These are phyloP conservation scores for Juncus inflexus DNA, from an alignment of 176 grass and related monocot species.

Conservation along the genomic window DNA sequence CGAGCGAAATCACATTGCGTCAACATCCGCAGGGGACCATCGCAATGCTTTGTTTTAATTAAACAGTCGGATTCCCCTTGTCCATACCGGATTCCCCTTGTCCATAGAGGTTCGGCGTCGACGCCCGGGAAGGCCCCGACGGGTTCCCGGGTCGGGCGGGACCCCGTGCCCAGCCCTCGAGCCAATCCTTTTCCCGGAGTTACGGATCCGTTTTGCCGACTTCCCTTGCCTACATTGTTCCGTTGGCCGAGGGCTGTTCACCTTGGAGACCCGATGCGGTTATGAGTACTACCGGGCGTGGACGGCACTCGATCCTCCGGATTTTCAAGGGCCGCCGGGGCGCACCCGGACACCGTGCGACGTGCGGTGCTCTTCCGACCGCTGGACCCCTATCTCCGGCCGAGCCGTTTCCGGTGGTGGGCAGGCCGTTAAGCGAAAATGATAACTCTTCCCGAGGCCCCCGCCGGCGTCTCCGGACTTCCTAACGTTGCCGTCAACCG, in stretches of 20 bases:
- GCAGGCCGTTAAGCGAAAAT: too few relatives aligned
- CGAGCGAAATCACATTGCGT: conserved; percentile 49
- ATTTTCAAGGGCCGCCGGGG: conserved; percentile 36
- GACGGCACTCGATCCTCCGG: conserved; percentile 37
- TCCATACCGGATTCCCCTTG: conserved; percentile 45
- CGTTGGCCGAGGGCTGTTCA: conserved; percentile 46
- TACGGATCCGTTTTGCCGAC: conserved; percentile 48
- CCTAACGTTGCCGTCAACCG: conserved; percentile 30
- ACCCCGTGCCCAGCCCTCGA: background rate
- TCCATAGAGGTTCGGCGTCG: conserved; percentile 31
- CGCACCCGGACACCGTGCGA: conserved; percentile 37
- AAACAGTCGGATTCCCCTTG: conserved; percentile 45
- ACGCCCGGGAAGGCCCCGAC: conserved; percentile 22
- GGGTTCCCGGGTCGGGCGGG: background rate
- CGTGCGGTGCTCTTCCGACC: conserved; percentile 64
- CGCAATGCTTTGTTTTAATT: conserved; percentile 50
- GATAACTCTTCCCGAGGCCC: background rate
- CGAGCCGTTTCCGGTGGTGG: too few relatives aligned
- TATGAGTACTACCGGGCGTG: conserved; percentile 46
- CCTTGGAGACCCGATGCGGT: conserved; percentile 48
- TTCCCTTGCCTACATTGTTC: conserved; percentile 51
- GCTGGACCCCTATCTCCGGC: conserved; percentile 49
- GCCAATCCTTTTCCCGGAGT: conserved; percentile 55
- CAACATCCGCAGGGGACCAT: conserved; percentile 40
- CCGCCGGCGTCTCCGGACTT: conserved; percentile 32